A percentile compares a stretch with the other conserved stretches of the same genome.
These are phyloP conservation scores for Larix kaempferi DNA, from an alignment of 75 land plant species.

Conservation along the genomic window DNA sequence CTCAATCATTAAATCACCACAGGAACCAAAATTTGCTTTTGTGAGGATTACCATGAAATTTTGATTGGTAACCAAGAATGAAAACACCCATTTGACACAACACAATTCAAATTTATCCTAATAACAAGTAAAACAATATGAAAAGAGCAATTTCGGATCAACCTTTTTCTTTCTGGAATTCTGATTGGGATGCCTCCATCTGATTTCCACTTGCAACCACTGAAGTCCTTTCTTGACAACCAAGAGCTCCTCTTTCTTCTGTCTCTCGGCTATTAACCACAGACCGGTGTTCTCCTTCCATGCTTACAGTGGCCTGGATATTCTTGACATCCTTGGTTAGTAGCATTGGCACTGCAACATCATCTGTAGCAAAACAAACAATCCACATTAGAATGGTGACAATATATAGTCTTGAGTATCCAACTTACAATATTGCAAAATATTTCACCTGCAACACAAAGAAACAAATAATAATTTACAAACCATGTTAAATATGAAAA, in stretches of 20 bases:
- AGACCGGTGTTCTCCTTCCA: background rate
- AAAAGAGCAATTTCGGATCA: background rate
- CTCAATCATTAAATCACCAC: no score
- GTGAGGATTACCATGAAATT: no score
- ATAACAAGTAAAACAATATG: background rate
- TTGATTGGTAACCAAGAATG: no score
- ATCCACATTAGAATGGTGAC: background rate
- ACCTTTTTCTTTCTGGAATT: slow-evolving; percentile 9
- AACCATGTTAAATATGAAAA: background rate
- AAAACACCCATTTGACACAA: no score
- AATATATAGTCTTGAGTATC: background rate
- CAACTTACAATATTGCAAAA: background rate
- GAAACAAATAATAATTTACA: background rate
- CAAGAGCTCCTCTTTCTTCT: background rate
- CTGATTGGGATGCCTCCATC: background rate
- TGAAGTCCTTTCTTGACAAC: background rate
- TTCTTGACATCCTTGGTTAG: background rate
- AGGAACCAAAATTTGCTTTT: no score
- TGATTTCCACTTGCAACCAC: background rate
- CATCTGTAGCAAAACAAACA: background rate
- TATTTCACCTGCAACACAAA: background rate
- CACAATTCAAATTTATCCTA: no score
- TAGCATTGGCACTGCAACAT: background rate
- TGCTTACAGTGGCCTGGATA: background rate
- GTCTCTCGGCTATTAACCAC: background rate